phyloP scores from a whole-genome alignment of 73 alveolate genomes.

The Stentor coeruleus region DNA sequence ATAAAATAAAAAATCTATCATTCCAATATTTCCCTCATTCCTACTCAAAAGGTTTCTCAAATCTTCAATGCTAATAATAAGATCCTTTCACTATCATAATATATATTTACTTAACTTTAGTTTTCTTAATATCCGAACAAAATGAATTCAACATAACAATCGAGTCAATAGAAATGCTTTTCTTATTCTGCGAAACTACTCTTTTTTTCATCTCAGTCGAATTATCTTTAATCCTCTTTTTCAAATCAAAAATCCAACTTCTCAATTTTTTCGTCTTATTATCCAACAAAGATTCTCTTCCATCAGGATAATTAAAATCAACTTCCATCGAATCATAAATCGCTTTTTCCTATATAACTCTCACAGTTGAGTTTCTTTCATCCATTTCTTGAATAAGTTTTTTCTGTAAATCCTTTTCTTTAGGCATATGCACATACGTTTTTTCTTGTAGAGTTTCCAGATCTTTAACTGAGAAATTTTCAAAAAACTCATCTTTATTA shows the following conservation, averaged over 20 bases:
- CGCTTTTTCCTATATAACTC: not conserved
- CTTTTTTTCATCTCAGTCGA: not conserved
- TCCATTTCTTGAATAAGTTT: not conserved
- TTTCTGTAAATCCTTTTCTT: not conserved
- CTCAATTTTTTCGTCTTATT: not conserved
- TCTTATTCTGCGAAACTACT: not conserved
- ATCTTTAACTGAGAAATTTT: not conserved
- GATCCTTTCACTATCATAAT: too few relatives aligned
- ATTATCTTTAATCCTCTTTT: not conserved
- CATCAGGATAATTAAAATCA: not conserved
- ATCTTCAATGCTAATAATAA: too few relatives aligned
- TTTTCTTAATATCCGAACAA: too few relatives aligned
- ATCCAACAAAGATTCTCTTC: constrained; percentile 4
- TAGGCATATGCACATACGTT: not conserved
- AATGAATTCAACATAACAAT: too few relatives aligned
- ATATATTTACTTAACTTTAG: too few relatives aligned
- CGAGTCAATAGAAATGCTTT: not conserved
- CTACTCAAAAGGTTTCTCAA: too few relatives aligned
- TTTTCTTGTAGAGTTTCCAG: not conserved
- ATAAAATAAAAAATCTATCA: too few relatives aligned
- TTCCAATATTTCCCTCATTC: too few relatives aligned
- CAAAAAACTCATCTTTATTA: constrained; percentile 18
- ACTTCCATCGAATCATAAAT: not conserved
- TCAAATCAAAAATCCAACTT: not conserved
- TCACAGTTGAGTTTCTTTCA: not conserved